Conservation (phyloP, 495 filamentous ascomycete species). For the Wilcoxina mikolae region DNA sequence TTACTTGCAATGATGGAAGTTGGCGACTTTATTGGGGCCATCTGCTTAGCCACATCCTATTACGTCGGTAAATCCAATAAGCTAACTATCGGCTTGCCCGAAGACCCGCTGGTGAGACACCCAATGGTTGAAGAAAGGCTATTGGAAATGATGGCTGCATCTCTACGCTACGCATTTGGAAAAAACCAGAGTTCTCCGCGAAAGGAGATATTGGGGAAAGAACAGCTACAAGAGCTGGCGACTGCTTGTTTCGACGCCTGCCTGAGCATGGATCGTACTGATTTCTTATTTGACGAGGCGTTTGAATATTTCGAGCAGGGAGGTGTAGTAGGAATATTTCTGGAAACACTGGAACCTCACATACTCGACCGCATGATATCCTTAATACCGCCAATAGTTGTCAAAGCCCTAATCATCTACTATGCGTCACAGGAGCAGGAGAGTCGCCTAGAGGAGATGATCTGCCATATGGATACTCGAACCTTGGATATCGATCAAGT, state of each 20-base stretch:
- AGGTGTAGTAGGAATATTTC: slow-evolving; percentile 55
- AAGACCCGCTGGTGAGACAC: slow-evolving; percentile 62
- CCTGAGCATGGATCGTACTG: slow-evolving; percentile 53
- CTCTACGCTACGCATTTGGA: slow-evolving; percentile 75
- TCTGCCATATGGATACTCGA: slow-evolving; percentile 77
- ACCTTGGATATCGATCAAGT: slow-evolving; percentile 92
- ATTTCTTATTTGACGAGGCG: slow-evolving; percentile 81
- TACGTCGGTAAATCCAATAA: slow-evolving; percentile 81
- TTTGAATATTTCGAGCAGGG: slow-evolving; percentile 79
- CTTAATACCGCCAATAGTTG: slow-evolving; percentile 61
- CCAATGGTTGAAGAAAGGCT: slow-evolving; percentile 74
- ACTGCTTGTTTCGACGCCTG: slow-evolving; percentile 72
- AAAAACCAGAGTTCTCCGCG: slow-evolving; percentile 31
- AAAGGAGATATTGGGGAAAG: slow-evolving; percentile 37
- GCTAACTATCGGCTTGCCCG: slow-evolving; percentile 80
- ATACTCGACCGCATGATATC: slow-evolving; percentile 65
- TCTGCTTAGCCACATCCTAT: slow-evolving; percentile 77
- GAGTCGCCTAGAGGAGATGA: slow-evolving; percentile 75
- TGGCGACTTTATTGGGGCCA: slow-evolving; percentile 82
- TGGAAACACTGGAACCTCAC: slow-evolving; percentile 73
- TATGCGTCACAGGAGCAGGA: slow-evolving; percentile 59
- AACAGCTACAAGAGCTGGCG: slow-evolving; percentile 61
- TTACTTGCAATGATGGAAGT: slow-evolving; percentile 91
- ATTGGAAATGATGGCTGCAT: slow-evolving; percentile 86
- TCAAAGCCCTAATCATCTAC: slow-evolving; percentile 72